Percentiles rank a stretch among this genome's conserved stretches.
Conservation (phyloP, 257 asterid species). For the Petunia secreta region DNA sequence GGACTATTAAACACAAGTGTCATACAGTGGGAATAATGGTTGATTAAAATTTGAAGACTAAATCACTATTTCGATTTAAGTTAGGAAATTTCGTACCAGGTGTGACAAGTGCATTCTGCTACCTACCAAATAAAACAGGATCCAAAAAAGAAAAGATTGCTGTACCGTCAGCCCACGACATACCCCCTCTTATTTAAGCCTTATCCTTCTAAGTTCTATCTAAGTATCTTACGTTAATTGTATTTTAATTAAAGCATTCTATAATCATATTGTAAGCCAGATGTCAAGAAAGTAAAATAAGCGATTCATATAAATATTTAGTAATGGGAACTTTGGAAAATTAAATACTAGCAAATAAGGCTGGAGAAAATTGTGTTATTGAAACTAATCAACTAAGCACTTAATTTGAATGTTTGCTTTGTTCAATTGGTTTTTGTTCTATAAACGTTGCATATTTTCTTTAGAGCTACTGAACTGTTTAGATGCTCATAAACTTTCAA, state of each 20-base stretch:
- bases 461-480: not conserved
- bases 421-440: not conserved
- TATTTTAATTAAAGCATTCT: not conserved
- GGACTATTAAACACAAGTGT: not conserved
- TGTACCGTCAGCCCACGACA: not conserved
- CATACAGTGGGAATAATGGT: no score
- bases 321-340: not conserved
- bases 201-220: conserved; percentile 3
- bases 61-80: not conserved
- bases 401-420: not conserved
- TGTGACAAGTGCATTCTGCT: not conserved
- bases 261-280: not conserved
- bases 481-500: not conserved
- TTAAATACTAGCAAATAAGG: no score
- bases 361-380: not conserved
- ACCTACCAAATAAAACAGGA: not conserved
- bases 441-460: not conserved
- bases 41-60: no score
- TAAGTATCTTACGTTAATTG: not conserved
- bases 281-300: no score
- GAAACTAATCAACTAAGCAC: not conserved
- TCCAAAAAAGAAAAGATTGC: not conserved
- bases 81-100: not conserved
- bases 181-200: not conserved
- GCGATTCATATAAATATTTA: no score